Conservation (phyloP, 768 basidiomycete genomes). For the Suillus clintonianus region DNA sequence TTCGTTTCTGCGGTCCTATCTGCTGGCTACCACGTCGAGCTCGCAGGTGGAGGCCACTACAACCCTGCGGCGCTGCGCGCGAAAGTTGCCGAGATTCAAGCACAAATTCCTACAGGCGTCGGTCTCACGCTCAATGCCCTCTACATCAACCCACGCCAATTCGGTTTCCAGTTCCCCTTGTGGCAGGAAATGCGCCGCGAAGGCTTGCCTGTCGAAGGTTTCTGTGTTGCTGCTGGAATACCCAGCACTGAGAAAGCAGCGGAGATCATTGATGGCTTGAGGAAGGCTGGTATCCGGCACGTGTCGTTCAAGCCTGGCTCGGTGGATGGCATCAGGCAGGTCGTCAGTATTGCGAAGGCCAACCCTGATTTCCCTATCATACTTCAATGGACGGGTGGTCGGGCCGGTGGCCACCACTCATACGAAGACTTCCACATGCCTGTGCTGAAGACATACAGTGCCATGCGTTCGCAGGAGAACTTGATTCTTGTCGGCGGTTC, state of each 20-base stretch:
- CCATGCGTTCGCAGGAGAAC: conserved; percentile 88
- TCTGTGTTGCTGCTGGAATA: conserved; percentile 97
- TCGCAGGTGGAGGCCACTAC: conserved; percentile 98
- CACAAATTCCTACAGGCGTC: conserved; percentile 80
- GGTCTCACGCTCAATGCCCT: conserved; percentile 93
- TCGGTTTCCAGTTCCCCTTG: conserved; percentile 93
- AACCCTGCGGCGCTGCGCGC: conserved; percentile 83
- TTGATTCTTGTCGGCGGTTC: conserved; percentile 91
- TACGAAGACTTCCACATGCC: conserved; percentile 99
- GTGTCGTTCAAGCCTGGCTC: conserved; percentile 98
- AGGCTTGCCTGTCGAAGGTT: conserved; percentile 96
- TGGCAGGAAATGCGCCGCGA: conserved; percentile 98
- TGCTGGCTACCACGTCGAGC: conserved; percentile 94
- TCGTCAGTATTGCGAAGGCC: conserved; percentile 90
- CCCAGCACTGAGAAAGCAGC: conserved; percentile 96
- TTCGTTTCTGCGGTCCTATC: conserved; percentile 92
- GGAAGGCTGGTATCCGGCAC: conserved; percentile 87
- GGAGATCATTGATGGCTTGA: conserved; percentile 89
- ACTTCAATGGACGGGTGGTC: conserved; percentile 98
- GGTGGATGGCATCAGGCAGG: conserved; percentile 96
- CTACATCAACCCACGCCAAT: conserved; percentile 98
- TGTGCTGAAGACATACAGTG: conserved; percentile 83
- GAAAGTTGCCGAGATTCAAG: conserved; percentile 92
- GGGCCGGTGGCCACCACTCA: conserved; percentile 97
- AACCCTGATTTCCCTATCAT: conserved; percentile 98